Conservation (phyloP, 345 rosid genomes). For the Citrus glauca region DNA sequence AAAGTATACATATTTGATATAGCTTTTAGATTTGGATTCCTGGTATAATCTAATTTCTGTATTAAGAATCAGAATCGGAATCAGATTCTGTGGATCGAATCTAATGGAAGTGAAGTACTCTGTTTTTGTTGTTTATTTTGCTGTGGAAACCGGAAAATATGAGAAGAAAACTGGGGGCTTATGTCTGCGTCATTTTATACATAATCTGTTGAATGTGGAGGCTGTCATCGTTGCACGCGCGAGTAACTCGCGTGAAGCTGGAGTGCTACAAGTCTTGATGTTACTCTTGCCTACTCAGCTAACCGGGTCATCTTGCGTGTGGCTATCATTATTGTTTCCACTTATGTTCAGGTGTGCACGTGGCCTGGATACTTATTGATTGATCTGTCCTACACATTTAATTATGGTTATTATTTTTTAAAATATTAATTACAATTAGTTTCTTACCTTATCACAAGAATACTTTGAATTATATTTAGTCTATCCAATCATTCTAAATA, state of each 20-base stretch:
- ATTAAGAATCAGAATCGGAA: slow-evolving; percentile 12
- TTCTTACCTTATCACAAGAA: neutral
- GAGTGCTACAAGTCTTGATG: neutral
- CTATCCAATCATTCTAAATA: no score
- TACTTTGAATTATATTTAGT: no score
- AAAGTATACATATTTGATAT: neutral
- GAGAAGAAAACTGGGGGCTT: neutral
- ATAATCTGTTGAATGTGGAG: neutral
- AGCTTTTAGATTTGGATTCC: slow-evolving; percentile 11
- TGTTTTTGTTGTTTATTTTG: neutral
- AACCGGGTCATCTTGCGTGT: neutral
- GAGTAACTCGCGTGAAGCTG: neutral
- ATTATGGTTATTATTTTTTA: neutral
- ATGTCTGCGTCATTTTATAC: neutral
- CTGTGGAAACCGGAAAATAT: neutral
- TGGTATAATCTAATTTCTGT: slow-evolving; percentile 3
- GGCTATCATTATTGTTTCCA: neutral
- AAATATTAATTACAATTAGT: neutral
- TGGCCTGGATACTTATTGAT: neutral
- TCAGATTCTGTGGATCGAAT: slow-evolving; percentile 11
- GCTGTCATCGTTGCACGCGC: neutral
- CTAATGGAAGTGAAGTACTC: neutral
- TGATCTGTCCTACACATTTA: no score
- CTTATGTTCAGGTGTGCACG: neutral
- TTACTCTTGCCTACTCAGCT: neutral